These are phyloP conservation scores for Moesziomyces parantarcticus DNA, from an alignment of 1,284 basidiomycete species.

Conservation along the genomic window DNA sequence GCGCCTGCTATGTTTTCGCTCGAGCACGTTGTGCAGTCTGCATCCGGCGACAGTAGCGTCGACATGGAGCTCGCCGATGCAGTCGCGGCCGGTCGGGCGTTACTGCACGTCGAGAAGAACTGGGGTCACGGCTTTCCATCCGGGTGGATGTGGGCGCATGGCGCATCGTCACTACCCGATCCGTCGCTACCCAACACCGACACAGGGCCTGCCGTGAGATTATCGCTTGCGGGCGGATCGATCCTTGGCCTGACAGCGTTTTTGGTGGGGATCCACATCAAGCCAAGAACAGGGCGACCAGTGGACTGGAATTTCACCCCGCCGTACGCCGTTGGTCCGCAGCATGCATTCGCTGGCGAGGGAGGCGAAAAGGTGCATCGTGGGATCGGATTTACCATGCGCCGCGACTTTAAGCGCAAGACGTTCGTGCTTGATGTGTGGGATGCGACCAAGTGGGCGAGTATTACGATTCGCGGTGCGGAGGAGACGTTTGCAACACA, in stretches of 20 bases:
- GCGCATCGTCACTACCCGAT: constrained; percentile 15
- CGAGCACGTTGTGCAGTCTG: constrained; percentile 14
- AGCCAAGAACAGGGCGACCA: background rate
- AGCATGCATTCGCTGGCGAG: background rate
- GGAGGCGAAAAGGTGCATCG: constrained; percentile 1
- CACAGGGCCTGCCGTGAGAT: background rate
- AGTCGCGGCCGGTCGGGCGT: constrained; percentile 24
- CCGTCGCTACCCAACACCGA: background rate
- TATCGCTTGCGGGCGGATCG: constrained; percentile 30
- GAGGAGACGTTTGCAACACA: constrained; percentile 28
- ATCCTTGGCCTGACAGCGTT: constrained; percentile 36
- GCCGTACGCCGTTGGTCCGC: constrained; percentile 28
- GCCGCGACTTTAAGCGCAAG: constrained; percentile 21
- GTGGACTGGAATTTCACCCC: constrained; percentile 34
- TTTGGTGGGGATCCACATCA: constrained; percentile 26
- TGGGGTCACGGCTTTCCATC: constrained; percentile 42
- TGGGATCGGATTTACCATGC: constrained; percentile 22
- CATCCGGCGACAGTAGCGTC: background rate
- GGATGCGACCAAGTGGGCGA: constrained; percentile 21
- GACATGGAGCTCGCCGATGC: constrained; percentile 9
- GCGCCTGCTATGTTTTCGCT: constrained; percentile 27
- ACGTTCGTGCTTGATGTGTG: constrained; percentile 25
- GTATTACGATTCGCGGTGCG: constrained; percentile 11
- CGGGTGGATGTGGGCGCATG: constrained; percentile 45
- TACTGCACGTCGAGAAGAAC: constrained; percentile 40